Conservation (phyloP, 768 basidiomycete species). For the Lepiota venenata region DNA sequence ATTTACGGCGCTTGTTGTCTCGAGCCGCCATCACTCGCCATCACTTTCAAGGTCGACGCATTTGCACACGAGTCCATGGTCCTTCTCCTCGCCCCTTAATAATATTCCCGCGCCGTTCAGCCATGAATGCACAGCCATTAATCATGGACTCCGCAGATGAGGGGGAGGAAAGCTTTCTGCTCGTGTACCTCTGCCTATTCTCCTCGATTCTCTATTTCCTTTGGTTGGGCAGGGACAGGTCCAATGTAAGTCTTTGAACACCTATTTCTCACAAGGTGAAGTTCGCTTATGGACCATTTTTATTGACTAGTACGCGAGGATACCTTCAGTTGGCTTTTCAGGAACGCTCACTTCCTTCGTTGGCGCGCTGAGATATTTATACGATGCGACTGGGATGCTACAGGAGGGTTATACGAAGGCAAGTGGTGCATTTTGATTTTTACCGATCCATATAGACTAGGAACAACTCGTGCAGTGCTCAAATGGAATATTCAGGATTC, state of each 20-base stretch:
- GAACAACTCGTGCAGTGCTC: constrained; percentile 14
- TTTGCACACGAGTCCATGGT: background rate
- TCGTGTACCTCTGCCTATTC: constrained; percentile 3
- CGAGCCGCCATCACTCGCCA: no score
- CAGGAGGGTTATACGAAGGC: background rate
- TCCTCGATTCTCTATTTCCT: background rate
- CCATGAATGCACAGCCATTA: background rate
- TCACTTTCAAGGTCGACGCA: no score
- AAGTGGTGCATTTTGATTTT: background rate
- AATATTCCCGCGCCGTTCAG: background rate
- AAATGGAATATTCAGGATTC: constrained; percentile 22
- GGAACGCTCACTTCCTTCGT: constrained; percentile 1
- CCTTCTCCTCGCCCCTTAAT: background rate
- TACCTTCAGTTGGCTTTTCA: constrained; percentile 7
- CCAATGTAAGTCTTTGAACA: constrained; percentile 1
- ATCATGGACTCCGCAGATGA: background rate
- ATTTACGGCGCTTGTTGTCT: background rate
- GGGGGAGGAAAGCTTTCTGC: constrained; percentile 9
- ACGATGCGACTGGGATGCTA: background rate
- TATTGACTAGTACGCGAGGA: background rate
- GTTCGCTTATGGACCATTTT: background rate
- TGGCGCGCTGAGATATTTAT: background rate
- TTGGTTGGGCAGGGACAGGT: constrained; percentile 7
- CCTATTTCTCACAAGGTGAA: no score
- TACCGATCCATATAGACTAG: background rate